Evolutionary conservation across 306 rosid species (phyloP), one percentile per base, ranked within the genome.

Genomic region (Quercus wislizeni): DNA sequence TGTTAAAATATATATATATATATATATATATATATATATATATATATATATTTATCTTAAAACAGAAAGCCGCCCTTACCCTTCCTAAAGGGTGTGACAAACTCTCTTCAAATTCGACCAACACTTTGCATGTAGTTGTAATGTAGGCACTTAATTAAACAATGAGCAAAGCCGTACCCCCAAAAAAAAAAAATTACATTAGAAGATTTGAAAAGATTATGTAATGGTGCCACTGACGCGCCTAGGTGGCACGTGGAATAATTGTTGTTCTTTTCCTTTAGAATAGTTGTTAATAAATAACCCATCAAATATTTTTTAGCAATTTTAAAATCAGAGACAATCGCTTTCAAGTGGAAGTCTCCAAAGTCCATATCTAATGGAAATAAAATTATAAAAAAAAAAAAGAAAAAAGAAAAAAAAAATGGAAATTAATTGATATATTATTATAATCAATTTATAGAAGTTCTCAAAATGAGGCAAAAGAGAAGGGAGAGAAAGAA

Each of bases 281-380:
- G 56, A 70, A 70, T 67, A 35, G 41, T 35, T 35, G 9, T 35
- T 35, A 35, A 35, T 35, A 35, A 35, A 11, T 67, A 74, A 69
- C 71, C 75, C 78, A 71, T 78, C 43, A 59, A 86, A 76, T 46
- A 82, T 87, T 80, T 58, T 81, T 74, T 28, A 81, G 64, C 75
- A 88, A 57, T 84, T 83, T 82, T 11, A 71, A 81, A 85, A 89
- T 71, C 61, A 80, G 88, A 83, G 90, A 92, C 94, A 87, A 89
- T 92, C 92, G 81, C 94, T 86, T 86, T 94, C 97, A 86, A 82
- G 85, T 83, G 86, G 90, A 79, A 85, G 88, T 84, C 85, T 81
- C 76, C 79, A 74, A 88, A 82, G 87, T 86, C 82, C 89, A 74
- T 74, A 74, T 80, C 76, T 71, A 80, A 84, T 27, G 74, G 19